phyloP scores from a whole-genome alignment of 2,329 filamentous ascomycete species.

The Ceratocystis colombiana region DNA sequence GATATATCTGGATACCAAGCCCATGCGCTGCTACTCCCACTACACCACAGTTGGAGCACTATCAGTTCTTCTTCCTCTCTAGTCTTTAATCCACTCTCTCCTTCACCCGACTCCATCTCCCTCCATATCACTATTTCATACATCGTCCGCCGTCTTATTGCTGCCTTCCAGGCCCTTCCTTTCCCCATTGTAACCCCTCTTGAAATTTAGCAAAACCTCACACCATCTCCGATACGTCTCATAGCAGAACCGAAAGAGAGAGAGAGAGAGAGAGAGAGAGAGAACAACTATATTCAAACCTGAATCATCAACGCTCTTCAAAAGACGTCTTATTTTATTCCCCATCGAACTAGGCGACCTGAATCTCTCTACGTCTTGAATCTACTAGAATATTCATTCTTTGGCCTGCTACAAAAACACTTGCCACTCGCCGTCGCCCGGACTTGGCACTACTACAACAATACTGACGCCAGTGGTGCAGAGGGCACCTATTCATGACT shows the following conservation, averaged over 20 bases:
- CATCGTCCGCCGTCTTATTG: not conserved
- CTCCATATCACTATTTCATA: not conserved
- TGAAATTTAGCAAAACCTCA: not conserved
- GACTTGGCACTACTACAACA: conserved; percentile 18
- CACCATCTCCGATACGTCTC: not conserved
- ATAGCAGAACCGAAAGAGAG: not conserved
- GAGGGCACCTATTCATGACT: conserved; percentile 23
- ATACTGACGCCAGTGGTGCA: conserved; percentile 23
- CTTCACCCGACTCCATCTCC: not conserved
- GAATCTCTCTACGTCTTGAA: not conserved
- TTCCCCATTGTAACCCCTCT: not conserved
- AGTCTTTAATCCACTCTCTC: conserved; percentile 1
- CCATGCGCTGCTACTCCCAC: not conserved
- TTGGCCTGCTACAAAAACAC: not conserved
- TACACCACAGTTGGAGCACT: not conserved
- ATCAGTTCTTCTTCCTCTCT: not conserved
- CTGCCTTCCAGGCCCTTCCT: not conserved
- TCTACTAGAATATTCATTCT: not conserved
- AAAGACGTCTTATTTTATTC: not conserved
- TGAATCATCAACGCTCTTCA: not conserved
- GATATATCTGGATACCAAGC: conserved; percentile 5
- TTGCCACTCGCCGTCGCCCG: not conserved
- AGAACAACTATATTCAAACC: not conserved
- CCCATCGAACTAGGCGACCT: not conserved
- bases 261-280: too few relatives aligned